phyloP scores from a whole-genome alignment of 1,139 yeast genomes.

The Lodderomyces margitis region DNA sequence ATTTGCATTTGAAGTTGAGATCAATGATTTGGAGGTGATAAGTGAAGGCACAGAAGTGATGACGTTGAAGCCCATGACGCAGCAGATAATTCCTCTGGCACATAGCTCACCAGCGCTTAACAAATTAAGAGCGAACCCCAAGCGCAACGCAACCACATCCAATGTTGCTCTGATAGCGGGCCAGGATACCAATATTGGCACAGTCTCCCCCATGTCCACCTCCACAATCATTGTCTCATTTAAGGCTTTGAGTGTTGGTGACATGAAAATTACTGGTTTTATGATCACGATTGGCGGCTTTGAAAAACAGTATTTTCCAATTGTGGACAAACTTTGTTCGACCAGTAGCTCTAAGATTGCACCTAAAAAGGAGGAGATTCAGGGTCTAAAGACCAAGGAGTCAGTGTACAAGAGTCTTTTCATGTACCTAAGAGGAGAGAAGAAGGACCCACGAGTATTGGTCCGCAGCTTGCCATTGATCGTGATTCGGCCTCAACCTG shows the following conservation, averaged over 20 bases:
- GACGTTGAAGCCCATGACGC: constrained; percentile 22
- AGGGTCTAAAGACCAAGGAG: background rate
- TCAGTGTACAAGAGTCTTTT: background rate
- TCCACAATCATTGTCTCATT: constrained; percentile 36
- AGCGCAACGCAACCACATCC: constrained; percentile 1
- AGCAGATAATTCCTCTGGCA: constrained; percentile 9
- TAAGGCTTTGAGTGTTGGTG: constrained; percentile 33
- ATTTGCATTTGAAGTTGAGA: constrained; percentile 68
- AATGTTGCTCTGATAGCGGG: background rate
- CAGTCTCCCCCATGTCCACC: constrained; percentile 17
- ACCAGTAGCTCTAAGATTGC: background rate
- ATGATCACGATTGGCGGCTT: constrained; percentile 30
- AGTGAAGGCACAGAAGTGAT: constrained; percentile 32
- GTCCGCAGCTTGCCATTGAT: constrained; percentile 21
- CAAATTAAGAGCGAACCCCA: background rate
- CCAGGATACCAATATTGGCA: background rate
- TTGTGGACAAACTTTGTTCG: constrained; percentile 22
- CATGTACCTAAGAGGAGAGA: background rate
- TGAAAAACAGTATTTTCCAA: constrained; percentile 29
- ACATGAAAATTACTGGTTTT: constrained; percentile 31
- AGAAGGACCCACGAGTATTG: background rate
- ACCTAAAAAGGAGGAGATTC: background rate
- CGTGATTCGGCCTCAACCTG: constrained; percentile 69
- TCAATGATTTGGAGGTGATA: constrained; percentile 50
- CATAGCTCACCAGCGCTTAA: constrained; percentile 1